phyloP scores from a whole-genome alignment of 148 eudicot species.

The Camellia granthamiana region DNA sequence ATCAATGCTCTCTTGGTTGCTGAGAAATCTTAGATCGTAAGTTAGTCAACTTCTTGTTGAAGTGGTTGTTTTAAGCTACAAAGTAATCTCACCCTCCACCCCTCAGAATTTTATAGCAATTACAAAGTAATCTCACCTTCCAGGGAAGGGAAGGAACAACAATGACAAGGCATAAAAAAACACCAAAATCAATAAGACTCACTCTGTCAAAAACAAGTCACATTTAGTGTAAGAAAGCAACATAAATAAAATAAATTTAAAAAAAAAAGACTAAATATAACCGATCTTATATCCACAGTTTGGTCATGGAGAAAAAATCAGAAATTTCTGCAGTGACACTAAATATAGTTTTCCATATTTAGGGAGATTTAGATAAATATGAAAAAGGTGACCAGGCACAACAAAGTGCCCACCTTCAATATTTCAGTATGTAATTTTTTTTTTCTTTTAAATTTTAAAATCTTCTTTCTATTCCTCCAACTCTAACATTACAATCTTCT shows the following conservation, averaged over 20 bases:
- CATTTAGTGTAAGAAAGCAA: too few relatives aligned
- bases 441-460: neutral
- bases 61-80: neutral
- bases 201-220: neutral
- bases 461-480: neutral
- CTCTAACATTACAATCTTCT: neutral
- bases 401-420: neutral
- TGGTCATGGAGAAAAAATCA: neutral
- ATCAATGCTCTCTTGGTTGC: neutral
- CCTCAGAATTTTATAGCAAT: neutral
- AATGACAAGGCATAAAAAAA: neutral
- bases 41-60: neutral
- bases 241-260: too few relatives aligned
- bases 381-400: neutral
- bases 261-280: neutral
- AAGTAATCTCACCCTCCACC: neutral
- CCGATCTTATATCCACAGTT: neutral
- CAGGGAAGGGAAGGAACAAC: neutral
- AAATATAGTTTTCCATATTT: neutral
- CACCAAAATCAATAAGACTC: neutral
- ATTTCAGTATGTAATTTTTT: neutral
- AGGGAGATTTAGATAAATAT: neutral
- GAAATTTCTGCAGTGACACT: neutral
- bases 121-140: neutral
- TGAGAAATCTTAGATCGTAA: neutral